Percentiles rank a stretch among this genome's conserved stretches.
These are phyloP conservation scores for Oryza longistaminata DNA, from an alignment of 176 grass and related monocot species.

Conservation along the genomic window DNA sequence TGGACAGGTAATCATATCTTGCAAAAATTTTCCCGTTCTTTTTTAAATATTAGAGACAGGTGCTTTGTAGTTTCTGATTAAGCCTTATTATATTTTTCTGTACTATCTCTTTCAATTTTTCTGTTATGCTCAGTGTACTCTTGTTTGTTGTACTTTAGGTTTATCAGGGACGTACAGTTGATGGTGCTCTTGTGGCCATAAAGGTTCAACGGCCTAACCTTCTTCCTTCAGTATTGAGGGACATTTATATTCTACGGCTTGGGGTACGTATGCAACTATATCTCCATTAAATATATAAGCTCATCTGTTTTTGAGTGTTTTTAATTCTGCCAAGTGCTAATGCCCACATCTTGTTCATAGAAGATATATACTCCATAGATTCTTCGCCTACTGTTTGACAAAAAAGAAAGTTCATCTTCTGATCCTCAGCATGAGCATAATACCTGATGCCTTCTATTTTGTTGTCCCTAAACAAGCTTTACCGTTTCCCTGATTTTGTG, in stretches of 20 bases:
- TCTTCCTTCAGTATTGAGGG: constrained; percentile 75
- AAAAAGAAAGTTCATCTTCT: not conserved
- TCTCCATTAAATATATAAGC: not conserved
- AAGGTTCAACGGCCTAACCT: constrained; percentile 89
- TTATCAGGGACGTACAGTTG: constrained; percentile 75
- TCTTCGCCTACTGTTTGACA: not conserved
- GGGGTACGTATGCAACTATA: constrained; percentile 54
- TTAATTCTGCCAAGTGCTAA: constrained; percentile 16
- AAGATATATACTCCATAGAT: not conserved
- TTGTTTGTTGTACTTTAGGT: constrained; percentile 53
- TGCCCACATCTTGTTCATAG: not conserved
- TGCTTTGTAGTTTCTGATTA: not conserved
- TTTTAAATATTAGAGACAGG: not conserved
- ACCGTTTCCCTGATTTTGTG: not conserved
- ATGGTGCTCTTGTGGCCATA: constrained; percentile 80
- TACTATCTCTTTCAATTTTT: not conserved
- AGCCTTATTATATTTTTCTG: not conserved
- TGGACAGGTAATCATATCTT: constrained; percentile 66
- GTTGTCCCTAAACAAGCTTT: not conserved
- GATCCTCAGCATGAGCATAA: not conserved
- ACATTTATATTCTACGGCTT: constrained; percentile 89
- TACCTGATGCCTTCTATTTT: constrained; percentile 4
- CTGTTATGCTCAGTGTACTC: constrained; percentile 18
- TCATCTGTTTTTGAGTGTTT: not conserved
- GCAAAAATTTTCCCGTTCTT: not conserved